phyloP scores from a whole-genome alignment of 176 grass and related monocot genomes.

The Cenchrus fungigraminus region DNA sequence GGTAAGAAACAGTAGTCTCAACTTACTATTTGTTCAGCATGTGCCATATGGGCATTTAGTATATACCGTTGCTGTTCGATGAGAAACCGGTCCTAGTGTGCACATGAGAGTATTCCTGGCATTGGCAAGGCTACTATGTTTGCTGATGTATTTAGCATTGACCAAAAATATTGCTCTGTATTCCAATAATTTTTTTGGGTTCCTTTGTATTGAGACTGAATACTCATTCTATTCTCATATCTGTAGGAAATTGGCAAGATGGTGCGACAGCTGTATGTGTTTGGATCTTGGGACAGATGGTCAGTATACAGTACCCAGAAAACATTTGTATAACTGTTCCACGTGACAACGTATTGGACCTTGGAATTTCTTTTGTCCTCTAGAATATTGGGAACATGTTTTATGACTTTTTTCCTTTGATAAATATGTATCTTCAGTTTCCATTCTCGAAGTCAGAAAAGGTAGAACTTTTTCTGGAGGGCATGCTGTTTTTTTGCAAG shows the following conservation, averaged over 20 bases:
- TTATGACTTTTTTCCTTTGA: not conserved
- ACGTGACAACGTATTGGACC: not conserved
- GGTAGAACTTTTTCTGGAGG: not conserved
- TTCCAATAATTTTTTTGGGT: slow-evolving; percentile 8
- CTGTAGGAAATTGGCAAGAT: slow-evolving; percentile 93
- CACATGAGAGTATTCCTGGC: not conserved
- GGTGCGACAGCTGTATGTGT: slow-evolving; percentile 91
- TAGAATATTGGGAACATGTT: not conserved
- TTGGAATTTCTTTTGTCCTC: not conserved
- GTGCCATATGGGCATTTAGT: not conserved
- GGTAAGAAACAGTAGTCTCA: slow-evolving; percentile 37
- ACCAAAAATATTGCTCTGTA: not conserved
- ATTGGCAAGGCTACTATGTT: not conserved
- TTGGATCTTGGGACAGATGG: slow-evolving; percentile 83
- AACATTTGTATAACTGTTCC: not conserved
- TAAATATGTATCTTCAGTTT: slow-evolving; percentile 28
- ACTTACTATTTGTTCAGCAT: not conserved
- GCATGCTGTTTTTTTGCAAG: not conserved
- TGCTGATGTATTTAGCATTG: slow-evolving; percentile 14
- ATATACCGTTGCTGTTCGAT: not conserved
- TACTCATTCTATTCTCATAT: slow-evolving; percentile 7
- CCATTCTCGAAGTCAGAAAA: not conserved
- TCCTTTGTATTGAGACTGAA: slow-evolving; percentile 9
- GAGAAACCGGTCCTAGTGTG: not conserved
- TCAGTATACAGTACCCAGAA: slow-evolving; percentile 42